phyloP scores from a whole-genome alignment of 108 stramenopile genomes.

The Epithemia pelagica region DNA sequence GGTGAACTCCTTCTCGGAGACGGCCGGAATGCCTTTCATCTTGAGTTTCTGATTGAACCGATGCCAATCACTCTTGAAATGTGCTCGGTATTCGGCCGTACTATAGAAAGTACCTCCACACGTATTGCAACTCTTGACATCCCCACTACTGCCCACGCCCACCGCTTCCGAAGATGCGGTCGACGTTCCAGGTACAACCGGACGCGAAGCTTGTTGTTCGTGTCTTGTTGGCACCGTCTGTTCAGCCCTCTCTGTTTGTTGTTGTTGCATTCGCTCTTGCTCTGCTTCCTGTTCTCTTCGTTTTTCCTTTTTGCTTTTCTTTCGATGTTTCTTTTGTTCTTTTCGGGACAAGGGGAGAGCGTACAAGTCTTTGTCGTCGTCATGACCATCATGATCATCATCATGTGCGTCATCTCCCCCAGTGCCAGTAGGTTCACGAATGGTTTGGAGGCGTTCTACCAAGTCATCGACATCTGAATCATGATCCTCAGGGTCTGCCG shows the following conservation, averaged over 20 bases:
- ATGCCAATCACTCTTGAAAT: conserved; percentile 94
- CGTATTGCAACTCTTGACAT: conserved; percentile 69
- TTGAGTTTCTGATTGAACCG: conserved; percentile 94
- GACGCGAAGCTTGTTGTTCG: neutral
- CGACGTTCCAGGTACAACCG: neutral
- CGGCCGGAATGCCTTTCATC: conserved; percentile 55
- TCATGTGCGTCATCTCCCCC: conserved; percentile 5
- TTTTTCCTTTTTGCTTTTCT: conserved; percentile 77
- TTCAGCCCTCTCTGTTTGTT: neutral
- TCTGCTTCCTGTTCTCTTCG: conserved; percentile 58
- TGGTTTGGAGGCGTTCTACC: neutral
- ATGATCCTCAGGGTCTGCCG: conserved; percentile 9
- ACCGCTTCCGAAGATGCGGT: conserved; percentile 16
- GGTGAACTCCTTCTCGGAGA: conserved; percentile 71
- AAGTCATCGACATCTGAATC: neutral
- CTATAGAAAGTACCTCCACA: conserved; percentile 74
- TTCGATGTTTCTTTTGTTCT: conserved; percentile 61
- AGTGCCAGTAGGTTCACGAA: neutral
- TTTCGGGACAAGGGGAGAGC: conserved; percentile 19
- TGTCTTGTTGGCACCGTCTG: neutral
- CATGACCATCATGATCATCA: neutral
- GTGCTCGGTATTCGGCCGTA: conserved; percentile 66
- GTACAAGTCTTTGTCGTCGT: conserved; percentile 23
- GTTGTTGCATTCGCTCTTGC: conserved; percentile 1
- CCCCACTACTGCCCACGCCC: conserved; percentile 11